Evolutionary conservation across 805 yeast species (phyloP).

Genomic region (Saccharomycopsis schoenii): DNA sequence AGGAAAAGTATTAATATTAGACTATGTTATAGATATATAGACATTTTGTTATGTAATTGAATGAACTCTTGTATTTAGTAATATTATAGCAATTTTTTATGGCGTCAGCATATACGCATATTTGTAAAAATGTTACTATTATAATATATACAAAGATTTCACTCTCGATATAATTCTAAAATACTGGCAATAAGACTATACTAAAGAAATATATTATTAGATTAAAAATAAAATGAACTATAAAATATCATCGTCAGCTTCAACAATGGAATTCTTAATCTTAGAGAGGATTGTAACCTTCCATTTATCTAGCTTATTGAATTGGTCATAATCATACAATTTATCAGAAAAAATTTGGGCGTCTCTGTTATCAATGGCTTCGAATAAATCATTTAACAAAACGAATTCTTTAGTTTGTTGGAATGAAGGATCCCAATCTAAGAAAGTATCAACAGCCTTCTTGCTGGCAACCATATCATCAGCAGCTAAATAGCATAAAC

Average conservation of each 20-base stretch:
- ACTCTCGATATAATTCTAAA: too few relatives aligned
- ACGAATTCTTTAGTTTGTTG: constrained; percentile 63
- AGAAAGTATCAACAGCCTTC: constrained; percentile 53
- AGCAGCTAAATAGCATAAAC: constrained; percentile 73
- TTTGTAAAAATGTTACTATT: neutral
- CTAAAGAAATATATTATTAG: too few relatives aligned
- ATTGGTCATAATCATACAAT: constrained; percentile 79
- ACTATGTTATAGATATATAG: neutral
- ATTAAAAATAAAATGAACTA: neutral
- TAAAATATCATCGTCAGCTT: constrained; percentile 57
- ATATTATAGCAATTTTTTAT: neutral
- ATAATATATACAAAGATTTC: neutral
- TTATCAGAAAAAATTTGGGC: constrained; percentile 62
- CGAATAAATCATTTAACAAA: constrained; percentile 55
- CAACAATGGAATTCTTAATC: constrained; percentile 64
- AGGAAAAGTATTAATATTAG: neutral
- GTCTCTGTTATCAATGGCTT: constrained; percentile 73
- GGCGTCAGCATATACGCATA: neutral
- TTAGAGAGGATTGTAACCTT: constrained; percentile 75
- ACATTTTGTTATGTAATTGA: neutral
- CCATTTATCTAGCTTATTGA: constrained; percentile 81
- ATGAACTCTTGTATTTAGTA: neutral
- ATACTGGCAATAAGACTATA: too few relatives aligned
- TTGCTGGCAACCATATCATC: constrained; percentile 83
- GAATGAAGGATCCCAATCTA: constrained; percentile 68